Evolutionary conservation across 495 filamentous ascomycete species (phyloP).

Genomic region (Neurospora sp.): DNA sequence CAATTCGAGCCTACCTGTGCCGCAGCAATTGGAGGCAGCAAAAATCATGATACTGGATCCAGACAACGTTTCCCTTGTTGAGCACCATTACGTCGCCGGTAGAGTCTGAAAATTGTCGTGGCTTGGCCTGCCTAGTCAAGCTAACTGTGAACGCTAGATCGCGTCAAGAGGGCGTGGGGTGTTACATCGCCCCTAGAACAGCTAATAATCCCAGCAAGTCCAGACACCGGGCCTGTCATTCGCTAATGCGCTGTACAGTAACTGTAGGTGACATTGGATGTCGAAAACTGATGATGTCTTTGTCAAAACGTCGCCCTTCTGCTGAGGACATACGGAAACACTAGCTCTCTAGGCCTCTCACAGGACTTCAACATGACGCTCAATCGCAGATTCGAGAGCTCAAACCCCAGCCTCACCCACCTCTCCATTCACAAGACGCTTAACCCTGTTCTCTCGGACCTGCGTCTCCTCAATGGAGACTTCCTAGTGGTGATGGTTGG

Average conservation of each 20-base stretch:
- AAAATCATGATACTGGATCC: neutral
- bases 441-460: slow-evolving; percentile 24
- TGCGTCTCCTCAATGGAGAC: slow-evolving; percentile 18
- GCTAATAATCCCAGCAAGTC: neutral
- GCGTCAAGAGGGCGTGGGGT: neutral
- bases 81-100: neutral
- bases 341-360: neutral
- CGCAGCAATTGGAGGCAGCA: neutral
- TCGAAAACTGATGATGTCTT: neutral
- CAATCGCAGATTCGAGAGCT: neutral
- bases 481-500: slow-evolving; percentile 3
- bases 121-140: neutral
- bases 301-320: neutral
- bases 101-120: neutral
- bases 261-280: neutral
- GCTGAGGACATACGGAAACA: neutral
- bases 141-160: neutral
- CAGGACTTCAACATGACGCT: neutral
- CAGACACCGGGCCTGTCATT: neutral
- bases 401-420: neutral
- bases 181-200: neutral
- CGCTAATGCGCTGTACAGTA: neutral
- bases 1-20: neutral
- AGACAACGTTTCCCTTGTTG: neutral
- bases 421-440: slow-evolving; percentile 6